Conservation (phyloP, 2,329 filamentous ascomycete species). For the Penicillium janthinellum region DNA sequence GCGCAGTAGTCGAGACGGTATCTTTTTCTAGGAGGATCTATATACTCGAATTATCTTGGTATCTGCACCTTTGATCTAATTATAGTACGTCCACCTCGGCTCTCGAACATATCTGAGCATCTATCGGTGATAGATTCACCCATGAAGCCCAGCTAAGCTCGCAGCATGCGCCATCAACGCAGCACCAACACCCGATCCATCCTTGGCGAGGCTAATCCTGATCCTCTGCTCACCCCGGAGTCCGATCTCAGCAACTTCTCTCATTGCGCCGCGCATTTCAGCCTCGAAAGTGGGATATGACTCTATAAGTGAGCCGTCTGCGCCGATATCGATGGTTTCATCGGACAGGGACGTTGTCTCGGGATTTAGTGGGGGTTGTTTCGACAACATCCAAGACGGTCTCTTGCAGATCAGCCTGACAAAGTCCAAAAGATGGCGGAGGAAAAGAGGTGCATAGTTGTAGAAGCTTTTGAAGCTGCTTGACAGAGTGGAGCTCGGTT, state of each 20-base stretch:
- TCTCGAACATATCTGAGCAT: background rate
- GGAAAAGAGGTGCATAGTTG: background rate
- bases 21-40: too few relatives aligned
- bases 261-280: background rate
- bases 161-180: constrained; percentile 4
- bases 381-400: background rate
- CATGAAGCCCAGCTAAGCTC: background rate
- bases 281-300: constrained; percentile 1
- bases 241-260: constrained; percentile 2
- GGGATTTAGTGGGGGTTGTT: background rate
- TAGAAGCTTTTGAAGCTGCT: background rate
- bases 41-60: background rate
- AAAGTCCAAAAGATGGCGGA: background rate
- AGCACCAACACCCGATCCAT: constrained; percentile 5
- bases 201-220: background rate
- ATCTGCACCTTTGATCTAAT: background rate
- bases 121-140: background rate
- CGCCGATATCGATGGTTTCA: background rate
- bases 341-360: background rate
- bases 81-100: background rate
- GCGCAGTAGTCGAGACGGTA: too few relatives aligned
- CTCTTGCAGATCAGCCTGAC: background rate
- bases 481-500: background rate
- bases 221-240: background rate
- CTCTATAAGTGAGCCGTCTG: background rate